Conservation (phyloP, 2,329 filamentous ascomycete genomes). For the Phoma sp. region DNA sequence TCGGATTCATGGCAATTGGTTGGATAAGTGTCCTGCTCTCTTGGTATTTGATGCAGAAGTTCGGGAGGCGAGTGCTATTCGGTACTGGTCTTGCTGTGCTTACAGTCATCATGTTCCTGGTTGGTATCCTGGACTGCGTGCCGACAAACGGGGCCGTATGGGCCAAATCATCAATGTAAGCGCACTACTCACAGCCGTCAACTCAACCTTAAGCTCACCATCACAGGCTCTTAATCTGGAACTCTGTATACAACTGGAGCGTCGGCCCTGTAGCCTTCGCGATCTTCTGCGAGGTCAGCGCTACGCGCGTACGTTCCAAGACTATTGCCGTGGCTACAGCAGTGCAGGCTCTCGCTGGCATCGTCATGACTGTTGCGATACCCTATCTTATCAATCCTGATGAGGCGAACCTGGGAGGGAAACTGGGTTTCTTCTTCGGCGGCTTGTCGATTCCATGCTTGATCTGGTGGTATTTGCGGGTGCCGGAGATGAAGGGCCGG, state of each 20-base stretch:
- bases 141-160: conserved; percentile 43
- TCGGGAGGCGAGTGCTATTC: conserved; percentile 75
- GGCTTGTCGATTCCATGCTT: conserved; percentile 39
- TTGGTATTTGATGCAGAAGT: conserved; percentile 76
- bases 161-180: conserved; percentile 45
- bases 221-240: conserved; percentile 14
- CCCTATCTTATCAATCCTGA: conserved; percentile 51
- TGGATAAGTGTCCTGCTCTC: conserved; percentile 78
- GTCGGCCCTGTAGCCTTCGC: conserved; percentile 89
- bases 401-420: conserved; percentile 46
- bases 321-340: conserved; percentile 75
- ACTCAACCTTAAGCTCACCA: neutral
- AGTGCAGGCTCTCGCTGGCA: conserved; percentile 46
- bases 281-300: conserved; percentile 77
- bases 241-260: conserved; percentile 76
- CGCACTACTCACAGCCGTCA: neutral
- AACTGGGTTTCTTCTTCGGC: conserved; percentile 50
- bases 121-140: conserved; percentile 76
- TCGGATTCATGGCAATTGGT: conserved; percentile 66
- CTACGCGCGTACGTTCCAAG: conserved; percentile 73
- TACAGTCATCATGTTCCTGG: conserved; percentile 71
- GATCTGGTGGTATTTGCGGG: conserved; percentile 43
- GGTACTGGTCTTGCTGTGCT: conserved; percentile 61
- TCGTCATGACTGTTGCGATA: conserved; percentile 42
- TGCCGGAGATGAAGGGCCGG: conserved; percentile 48